These are phyloP conservation scores for Cyanidioschyzon merolae DNA, from an alignment of 23 red algal species.

Conservation along the genomic window DNA sequence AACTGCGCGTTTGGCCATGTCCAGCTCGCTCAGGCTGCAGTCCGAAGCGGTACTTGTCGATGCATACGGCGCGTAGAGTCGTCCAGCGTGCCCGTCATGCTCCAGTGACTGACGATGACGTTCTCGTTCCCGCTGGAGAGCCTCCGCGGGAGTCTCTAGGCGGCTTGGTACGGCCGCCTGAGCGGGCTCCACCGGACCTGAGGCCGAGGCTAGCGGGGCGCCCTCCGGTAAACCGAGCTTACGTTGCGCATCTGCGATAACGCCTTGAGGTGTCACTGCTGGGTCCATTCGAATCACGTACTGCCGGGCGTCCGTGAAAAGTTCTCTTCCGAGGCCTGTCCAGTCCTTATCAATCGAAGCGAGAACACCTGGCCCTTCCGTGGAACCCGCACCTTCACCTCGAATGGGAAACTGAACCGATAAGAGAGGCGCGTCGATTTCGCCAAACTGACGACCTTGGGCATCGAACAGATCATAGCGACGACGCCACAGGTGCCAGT, in stretches of 20 bases:
- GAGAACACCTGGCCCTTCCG: conserved; percentile 12
- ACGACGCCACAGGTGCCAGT: conserved; percentile 81
- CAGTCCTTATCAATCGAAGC: conserved; percentile 89
- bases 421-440: conserved; percentile 58
- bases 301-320: conserved; percentile 93
- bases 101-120: not conserved
- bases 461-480: conserved; percentile 63
- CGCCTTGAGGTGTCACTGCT: conserved; percentile 5
- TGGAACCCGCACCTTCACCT: conserved; percentile 24
- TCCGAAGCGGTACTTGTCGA: not conserved
- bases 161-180: conserved; percentile 23
- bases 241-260: conserved; percentile 32
- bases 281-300: conserved; percentile 70
- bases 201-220: not conserved
- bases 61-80: not conserved
- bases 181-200: not conserved
- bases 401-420: conserved; percentile 72
- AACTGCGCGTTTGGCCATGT: conserved; percentile 47
- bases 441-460: conserved; percentile 66
- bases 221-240: conserved; percentile 17
- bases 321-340: conserved; percentile 75
- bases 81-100: not conserved
- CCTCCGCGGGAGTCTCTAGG: conserved; percentile 16
- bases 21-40: not conserved
- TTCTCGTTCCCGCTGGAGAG: conserved; percentile 14